Percentiles rank a stretch among this genome's conserved stretches.
Conservation (phyloP, 352 stramenopile genomes). For the Globisporangium perplexum region DNA sequence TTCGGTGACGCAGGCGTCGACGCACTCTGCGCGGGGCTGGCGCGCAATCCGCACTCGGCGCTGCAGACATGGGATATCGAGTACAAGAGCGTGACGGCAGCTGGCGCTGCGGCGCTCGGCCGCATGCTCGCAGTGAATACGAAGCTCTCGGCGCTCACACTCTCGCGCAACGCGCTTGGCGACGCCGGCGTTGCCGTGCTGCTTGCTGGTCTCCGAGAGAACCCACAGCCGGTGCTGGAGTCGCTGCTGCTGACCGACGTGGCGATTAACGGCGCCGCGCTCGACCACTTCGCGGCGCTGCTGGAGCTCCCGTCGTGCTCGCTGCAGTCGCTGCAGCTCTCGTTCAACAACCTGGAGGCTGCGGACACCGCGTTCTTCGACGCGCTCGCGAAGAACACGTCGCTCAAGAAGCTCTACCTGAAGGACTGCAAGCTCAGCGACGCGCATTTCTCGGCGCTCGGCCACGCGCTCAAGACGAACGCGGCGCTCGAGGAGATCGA, state of each 20-base stretch:
- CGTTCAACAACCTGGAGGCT: conserved; percentile 52
- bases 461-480: conserved; percentile 41
- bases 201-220: conserved; percentile 30
- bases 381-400: conserved; percentile 49
- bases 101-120: conserved; percentile 39
- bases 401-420: conserved; percentile 54
- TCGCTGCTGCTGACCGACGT: conserved; percentile 45
- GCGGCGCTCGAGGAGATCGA: conserved; percentile 48
- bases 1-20: conserved; percentile 50
- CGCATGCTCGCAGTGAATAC: conserved; percentile 45
- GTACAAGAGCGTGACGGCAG: conserved; percentile 50
- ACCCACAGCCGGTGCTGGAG: conserved; percentile 21
- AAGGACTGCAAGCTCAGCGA: conserved; percentile 63
- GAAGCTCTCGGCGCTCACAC: conserved; percentile 35
- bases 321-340: conserved; percentile 57
- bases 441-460: conserved; percentile 29
- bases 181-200: conserved; percentile 36
- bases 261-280: conserved; percentile 32
- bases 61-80: conserved; percentile 71
- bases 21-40: conserved; percentile 40
- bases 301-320: conserved; percentile 37
- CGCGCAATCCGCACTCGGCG: conserved; percentile 39
- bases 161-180: conserved; percentile 60
- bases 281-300: conserved; percentile 40
- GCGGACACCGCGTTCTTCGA: conserved; percentile 46